phyloP scores from a whole-genome alignment of 495 filamentous ascomycete species.

The Evernia prunastri region DNA sequence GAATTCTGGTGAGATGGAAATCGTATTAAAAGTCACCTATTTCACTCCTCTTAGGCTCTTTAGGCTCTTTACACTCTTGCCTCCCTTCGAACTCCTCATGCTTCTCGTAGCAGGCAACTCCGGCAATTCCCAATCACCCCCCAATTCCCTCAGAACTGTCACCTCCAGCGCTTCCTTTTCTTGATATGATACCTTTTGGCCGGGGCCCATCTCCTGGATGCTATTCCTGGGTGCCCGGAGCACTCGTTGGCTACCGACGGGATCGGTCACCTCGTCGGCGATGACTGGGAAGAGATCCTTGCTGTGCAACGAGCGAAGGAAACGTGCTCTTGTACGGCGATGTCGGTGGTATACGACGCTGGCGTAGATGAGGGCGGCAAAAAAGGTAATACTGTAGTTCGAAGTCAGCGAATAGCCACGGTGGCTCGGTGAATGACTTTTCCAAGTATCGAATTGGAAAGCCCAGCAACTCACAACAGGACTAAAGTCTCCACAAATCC shows the following conservation, averaged over 20 bases:
- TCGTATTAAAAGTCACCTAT: neutral
- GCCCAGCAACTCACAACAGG: neutral
- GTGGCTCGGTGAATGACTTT: too few species aligned
- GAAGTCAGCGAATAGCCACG: neutral
- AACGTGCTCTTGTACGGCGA: neutral
- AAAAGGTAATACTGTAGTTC: neutral
- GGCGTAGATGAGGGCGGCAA: conserved; percentile 11
- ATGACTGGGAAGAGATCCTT: neutral
- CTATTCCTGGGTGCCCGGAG: neutral
- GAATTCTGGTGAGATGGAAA: neutral
- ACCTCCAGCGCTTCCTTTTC: neutral
- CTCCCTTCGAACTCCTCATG: neutral
- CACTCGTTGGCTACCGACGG: neutral
- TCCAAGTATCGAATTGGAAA: neutral
- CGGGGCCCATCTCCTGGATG: neutral
- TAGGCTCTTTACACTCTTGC: neutral
- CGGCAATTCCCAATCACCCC: neutral
- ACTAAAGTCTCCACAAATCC: neutral
- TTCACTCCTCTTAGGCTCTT: neutral
- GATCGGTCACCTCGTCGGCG: neutral
- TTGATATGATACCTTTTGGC: neutral
- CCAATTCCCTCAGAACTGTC: neutral
- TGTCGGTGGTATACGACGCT: conserved; percentile 7
- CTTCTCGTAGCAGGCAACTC: conserved; percentile 6
- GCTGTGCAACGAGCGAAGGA: neutral